Base-by-base conservation (phyloP, 495 filamentous ascomycete species). In the Penicillium silybi region DNA sequence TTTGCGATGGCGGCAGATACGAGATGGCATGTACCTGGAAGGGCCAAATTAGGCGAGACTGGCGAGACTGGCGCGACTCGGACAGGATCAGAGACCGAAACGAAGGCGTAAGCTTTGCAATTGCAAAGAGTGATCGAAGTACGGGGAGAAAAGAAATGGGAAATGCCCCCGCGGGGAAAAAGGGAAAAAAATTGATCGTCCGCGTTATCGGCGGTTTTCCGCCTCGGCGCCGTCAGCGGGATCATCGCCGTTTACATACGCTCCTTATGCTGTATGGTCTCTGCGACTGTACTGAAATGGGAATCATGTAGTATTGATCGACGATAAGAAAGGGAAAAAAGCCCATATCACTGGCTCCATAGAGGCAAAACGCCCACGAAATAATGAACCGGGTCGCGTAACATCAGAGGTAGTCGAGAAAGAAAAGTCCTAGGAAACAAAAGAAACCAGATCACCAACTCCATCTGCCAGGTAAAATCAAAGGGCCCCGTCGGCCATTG, bases 381-480 rank as follows among this genome's bases (percentile, higher is more conserved):
- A 62, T 49, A 26, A 23, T 23, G 11, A 48, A 60, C 35, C 55
- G 45, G 46, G 29, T 41, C 46, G 20, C 16, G 27, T 22, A 48
- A 41, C 15, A 51, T 37, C 27, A 44, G 19, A 39, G 20, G 17
- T 39, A 37, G 16, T 43, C 37, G 42, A 37, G 35, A 32, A 50
- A 42, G 16, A 40, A 46, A 11, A 46, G 19, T 15, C 32, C 42
- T 41, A 32, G 20, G 15, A 50, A 49, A 41, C 6, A 54, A 57
- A 54, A 50, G 39, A 60, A 41, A 58, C 57, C 61, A 57, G 55
- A 63, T 66, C 55, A 52, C 57, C 49, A 67, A 70, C 66, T 65
- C 68, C 68, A 60, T 61, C 57, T 50, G 63, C 57, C 54, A 57
- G 48, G 56, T 55, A 56, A 54, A 46, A 58, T 45, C 54, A 63